A percentile compares a stretch with the other conserved stretches of the same genome.
Evolutionary conservation across 768 basidiomycete species (phyloP).

Genomic region (Boletus barrowsii): DNA sequence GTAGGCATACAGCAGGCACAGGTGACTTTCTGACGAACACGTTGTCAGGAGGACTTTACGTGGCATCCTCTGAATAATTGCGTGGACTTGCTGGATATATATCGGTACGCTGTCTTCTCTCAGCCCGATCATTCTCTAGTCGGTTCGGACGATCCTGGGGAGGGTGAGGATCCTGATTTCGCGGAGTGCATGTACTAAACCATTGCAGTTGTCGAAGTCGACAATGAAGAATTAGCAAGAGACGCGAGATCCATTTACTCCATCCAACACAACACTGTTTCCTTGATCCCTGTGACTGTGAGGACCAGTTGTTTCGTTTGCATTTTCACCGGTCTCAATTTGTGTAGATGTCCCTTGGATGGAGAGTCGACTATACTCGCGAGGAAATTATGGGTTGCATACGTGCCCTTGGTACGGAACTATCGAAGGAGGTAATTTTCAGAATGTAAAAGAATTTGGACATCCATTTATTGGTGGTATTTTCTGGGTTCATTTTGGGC

Average conservation of each 20-base stretch:
- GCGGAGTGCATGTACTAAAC: conserved; percentile 1
- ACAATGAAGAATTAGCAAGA: conserved; percentile 18
- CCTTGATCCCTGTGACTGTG: conserved; percentile 27
- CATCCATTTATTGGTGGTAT: neutral
- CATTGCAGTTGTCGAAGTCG: conserved; percentile 13
- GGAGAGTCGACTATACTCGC: conserved; percentile 31
- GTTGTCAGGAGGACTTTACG: conserved; percentile 63
- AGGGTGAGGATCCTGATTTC: conserved; percentile 18
- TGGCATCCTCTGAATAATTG: conserved; percentile 73
- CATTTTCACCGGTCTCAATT: conserved; percentile 6
- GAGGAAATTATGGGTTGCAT: conserved; percentile 42
- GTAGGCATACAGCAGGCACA: conserved; percentile 37
- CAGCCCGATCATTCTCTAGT: conserved; percentile 53
- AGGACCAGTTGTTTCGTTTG: conserved; percentile 2
- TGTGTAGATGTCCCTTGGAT: conserved; percentile 22
- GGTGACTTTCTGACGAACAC: conserved; percentile 2
- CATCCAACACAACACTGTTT: conserved; percentile 17
- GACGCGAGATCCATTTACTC: conserved; percentile 23
- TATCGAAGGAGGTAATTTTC: conserved; percentile 43
- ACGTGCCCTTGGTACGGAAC: conserved; percentile 40
- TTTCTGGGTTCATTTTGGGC: neutral
- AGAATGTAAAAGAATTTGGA: conserved; percentile 13
- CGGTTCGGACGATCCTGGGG: conserved; percentile 27
- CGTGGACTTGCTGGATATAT: conserved; percentile 54
- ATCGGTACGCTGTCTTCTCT: conserved; percentile 70